Percentiles rank a stretch among this genome's conserved stretches.
Conservation (phyloP, 176 grass and related monocot genomes). For the Eragrostis curvula region DNA sequence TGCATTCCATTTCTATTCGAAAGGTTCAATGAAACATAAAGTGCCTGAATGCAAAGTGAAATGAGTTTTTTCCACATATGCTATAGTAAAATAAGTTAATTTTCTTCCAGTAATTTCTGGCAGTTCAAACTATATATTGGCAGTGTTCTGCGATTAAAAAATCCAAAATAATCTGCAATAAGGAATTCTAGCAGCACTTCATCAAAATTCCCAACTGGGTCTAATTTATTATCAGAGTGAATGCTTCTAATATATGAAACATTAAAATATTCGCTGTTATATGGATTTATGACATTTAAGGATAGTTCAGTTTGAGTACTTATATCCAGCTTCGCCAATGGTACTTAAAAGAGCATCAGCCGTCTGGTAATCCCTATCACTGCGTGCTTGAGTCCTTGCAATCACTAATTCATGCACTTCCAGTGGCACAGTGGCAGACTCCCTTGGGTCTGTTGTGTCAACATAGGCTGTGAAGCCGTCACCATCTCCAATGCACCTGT, state of each 20-base stretch:
- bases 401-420: conserved; percentile 50
- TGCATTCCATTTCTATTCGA: background rate
- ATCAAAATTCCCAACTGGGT: background rate
- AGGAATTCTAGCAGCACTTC: background rate
- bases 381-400: conserved; percentile 36
- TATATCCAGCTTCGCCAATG: conserved; percentile 48
- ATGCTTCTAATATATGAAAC: background rate
- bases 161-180: background rate
- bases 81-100: background rate
- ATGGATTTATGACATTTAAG: conserved; percentile 26
- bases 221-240: background rate
- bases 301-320: conserved; percentile 43
- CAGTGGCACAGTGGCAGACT: conserved; percentile 20
- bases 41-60: conserved; percentile 5
- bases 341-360: conserved; percentile 26
- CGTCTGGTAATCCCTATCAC: conserved; percentile 29
- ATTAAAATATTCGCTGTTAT: background rate
- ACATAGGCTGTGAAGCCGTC: conserved; percentile 65
- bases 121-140: background rate
- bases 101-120: too few relatives aligned
- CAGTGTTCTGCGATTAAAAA: background rate
- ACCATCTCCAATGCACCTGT: conserved; percentile 53
- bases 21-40: background rate
- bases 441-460: conserved; percentile 40
- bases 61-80: background rate